phyloP scores from a whole-genome alignment of 768 basidiomycete species.

The Tremella yokohamensis region DNA sequence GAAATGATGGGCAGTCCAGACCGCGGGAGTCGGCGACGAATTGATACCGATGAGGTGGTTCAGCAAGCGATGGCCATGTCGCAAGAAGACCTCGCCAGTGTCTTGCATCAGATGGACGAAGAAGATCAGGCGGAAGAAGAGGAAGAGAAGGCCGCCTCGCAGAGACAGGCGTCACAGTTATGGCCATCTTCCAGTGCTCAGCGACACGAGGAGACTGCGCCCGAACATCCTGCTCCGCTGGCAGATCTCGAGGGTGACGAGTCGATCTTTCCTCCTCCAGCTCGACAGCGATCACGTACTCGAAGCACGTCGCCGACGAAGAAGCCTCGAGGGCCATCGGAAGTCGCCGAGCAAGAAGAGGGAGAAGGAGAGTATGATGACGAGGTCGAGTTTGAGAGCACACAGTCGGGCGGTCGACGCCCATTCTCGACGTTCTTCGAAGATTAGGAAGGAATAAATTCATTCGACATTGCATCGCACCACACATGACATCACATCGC shows the following conservation, averaged over 20 bases:
- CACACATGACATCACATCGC: too few species aligned
- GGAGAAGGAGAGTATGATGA: constrained; percentile 11
- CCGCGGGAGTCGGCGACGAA: too few species aligned
- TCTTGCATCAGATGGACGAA: constrained; percentile 31
- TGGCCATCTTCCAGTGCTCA: too few species aligned
- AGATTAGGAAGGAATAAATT: neutral
- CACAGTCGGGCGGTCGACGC: too few species aligned
- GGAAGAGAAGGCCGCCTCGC: constrained; percentile 2
- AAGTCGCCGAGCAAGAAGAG: neutral
- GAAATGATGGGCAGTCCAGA: neutral
- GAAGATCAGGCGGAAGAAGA: constrained; percentile 16
- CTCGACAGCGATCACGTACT: neutral
- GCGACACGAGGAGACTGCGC: too few species aligned
- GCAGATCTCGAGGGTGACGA: neutral
- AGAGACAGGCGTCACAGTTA: too few species aligned
- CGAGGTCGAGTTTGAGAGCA: constrained; percentile 14
- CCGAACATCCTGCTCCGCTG: too few species aligned
- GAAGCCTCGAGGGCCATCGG: neutral
- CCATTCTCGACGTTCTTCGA: constrained; percentile 8
- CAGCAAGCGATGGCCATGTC: neutral
- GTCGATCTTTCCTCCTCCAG: constrained; percentile 5
- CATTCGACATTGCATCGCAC: neutral
- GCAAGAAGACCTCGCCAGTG: constrained; percentile 23
- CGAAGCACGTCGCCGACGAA: neutral
- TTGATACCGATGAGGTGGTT: neutral